A percentile compares a stretch with the other conserved stretches of the same genome.
phyloP scores from a whole-genome alignment of 169 alveolate species.

The Plasmodium malariae region DNA sequence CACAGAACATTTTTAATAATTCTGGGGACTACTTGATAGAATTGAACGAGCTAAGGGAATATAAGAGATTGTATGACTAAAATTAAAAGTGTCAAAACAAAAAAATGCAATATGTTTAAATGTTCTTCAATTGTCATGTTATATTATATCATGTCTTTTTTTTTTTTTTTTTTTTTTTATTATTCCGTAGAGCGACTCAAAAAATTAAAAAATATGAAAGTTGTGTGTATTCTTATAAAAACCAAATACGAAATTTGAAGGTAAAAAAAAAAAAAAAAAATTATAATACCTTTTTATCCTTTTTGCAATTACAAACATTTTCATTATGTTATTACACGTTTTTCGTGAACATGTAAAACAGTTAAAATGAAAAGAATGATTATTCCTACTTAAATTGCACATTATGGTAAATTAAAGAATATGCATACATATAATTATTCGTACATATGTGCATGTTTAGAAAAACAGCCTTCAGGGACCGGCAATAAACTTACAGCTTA shows the following conservation, averaged over 20 bases:
- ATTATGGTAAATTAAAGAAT: neutral
- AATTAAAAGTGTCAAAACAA: constrained; percentile 17
- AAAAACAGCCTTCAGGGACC: constrained; percentile 10
- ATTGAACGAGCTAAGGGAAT: constrained; percentile 64
- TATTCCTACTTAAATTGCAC: constrained; percentile 8
- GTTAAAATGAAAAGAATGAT: neutral
- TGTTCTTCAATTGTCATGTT: neutral
- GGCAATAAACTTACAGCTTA: constrained; percentile 38
- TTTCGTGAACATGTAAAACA: neutral
- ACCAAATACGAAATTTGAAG: constrained; percentile 64
- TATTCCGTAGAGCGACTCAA: constrained; percentile 26
- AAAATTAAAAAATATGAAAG: constrained; percentile 57
- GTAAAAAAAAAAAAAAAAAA: constrained; percentile 23
- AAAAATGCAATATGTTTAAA: neutral
- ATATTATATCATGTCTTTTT: neutral
- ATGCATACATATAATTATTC: too few species aligned
- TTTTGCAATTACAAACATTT: constrained; percentile 7
- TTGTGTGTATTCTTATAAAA: constrained; percentile 52
- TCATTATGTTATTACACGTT: neutral
- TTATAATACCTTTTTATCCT: neutral
- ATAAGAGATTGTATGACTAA: constrained; percentile 65
- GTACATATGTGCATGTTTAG: constrained; percentile 14
- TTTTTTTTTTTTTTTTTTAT: neutral
- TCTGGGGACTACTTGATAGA: constrained; percentile 21
- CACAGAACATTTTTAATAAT: constrained; percentile 39